These are phyloP conservation scores for Ajuga chamaepitys DNA, from an alignment of 257 asterid genomes.

Conservation along the genomic window DNA sequence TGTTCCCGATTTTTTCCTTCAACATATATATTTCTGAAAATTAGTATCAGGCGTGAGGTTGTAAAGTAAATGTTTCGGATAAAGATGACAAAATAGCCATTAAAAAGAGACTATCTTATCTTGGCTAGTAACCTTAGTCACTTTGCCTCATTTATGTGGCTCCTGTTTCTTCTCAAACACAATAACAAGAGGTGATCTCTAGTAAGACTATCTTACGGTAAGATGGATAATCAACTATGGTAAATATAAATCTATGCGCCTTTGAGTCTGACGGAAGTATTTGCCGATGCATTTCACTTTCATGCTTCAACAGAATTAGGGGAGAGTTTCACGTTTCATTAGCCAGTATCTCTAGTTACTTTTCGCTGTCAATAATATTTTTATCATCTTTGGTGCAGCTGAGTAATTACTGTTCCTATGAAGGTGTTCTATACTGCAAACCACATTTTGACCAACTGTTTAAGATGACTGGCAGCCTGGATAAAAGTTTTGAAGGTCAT, in stretches of 20 bases:
- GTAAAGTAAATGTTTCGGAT: no score
- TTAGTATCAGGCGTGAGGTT: no score
- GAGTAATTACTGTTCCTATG: constrained; percentile 70
- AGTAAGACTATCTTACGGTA: no score
- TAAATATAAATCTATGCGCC: no score
- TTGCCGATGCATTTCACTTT: no score
- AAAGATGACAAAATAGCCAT: not conserved
- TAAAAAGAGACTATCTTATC: not conserved
- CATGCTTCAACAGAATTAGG: not conserved
- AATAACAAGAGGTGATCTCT: no score
- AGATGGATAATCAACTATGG: no score
- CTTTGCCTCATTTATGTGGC: not conserved
- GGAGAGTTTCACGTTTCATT: not conserved
- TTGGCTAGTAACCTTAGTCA: not conserved
- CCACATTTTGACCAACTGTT: constrained; percentile 87
- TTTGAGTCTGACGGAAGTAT: no score
- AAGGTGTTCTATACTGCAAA: constrained; percentile 81
- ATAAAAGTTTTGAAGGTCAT: constrained; percentile 80
- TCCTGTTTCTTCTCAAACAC: not conserved
- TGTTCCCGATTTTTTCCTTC: no score
- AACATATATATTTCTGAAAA: no score
- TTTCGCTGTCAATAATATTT: not conserved
- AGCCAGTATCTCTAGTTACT: not conserved
- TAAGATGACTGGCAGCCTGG: constrained; percentile 90
- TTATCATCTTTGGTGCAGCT: constrained; percentile 40